Evolutionary conservation across 495 filamentous ascomycete genomes (phyloP), one percentile per base, ranked within the genome.

Genomic region (Hyaloscypha bicolor): DNA sequence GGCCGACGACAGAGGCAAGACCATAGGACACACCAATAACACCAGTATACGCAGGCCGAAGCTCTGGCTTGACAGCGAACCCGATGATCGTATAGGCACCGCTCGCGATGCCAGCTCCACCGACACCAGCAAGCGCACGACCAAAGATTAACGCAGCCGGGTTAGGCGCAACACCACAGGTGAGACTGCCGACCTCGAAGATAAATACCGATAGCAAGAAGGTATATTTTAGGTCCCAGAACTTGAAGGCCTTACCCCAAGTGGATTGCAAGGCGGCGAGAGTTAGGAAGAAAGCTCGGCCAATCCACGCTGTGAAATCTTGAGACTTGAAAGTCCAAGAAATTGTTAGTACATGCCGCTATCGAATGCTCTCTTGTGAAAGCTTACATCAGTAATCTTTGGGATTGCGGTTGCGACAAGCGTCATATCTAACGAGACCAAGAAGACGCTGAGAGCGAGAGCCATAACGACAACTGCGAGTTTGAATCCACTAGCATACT

Each of bases 171-270:
- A 87, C 85, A 60, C 86, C 94, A 74, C 93, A 97, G 67, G 97
- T 79, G 39, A 93, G 78, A 39, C 88, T 92, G 25, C 94, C 94
- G 14, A 96, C 56, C 71, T 97, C 93, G 76, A 97, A 97, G 68
- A 97, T 75, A 60, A 79, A 77, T 64, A 97, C 88, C 42, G 92
- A 89, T 19, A 72, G 65, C 12, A 97, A 77, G 72, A 90, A 97
- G 19, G 88, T 82, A 30, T 68, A 75, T 74, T 89, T 85, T 21
- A 84, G 71, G 19, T 76, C 72, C 56, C 77, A 80, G 52, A 74
- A 77, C 63, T 67, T 72, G 64, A 64, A 74, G 11, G 30, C 66
- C 55, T 72, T 71, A 12, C 79, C 85, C 39, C 82, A 72, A 33
- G 82, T 83, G 4, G 88, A 63, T 57, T 87, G 84, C 58, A 86